Conservation (phyloP, 208 protist genomes). For the Crithidia sp. region DNA sequence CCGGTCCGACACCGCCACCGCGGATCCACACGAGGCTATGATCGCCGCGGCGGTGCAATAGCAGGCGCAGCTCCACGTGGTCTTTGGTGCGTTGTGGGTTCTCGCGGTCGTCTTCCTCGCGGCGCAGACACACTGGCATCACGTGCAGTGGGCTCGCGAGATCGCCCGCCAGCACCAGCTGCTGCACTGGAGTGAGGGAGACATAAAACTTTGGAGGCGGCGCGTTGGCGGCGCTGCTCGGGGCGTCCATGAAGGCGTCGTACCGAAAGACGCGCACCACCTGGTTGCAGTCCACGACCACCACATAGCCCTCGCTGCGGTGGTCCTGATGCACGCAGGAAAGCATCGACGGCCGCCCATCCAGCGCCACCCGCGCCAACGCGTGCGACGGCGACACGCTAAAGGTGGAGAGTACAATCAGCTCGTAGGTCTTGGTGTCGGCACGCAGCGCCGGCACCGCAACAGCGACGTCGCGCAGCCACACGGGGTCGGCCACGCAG, state of each 20-base stretch:
- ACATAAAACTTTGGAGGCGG: conserved; percentile 21
- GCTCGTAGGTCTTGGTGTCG: conserved; percentile 33
- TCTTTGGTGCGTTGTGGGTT: conserved; percentile 18
- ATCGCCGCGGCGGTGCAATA: conserved; percentile 42
- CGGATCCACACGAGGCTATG: conserved; percentile 40
- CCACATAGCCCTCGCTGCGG: conserved; percentile 45
- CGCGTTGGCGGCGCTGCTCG: background rate
- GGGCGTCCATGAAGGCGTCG: conserved; percentile 35
- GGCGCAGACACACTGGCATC: conserved; percentile 29
- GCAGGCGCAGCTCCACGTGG: conserved; percentile 32
- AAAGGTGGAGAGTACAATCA: conserved; percentile 39
- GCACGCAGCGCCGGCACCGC: conserved; percentile 41
- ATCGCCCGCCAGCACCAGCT: conserved; percentile 20
- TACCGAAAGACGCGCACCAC: conserved; percentile 55
- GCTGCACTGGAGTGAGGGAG: conserved; percentile 29
- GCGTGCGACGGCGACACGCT: conserved; percentile 32
- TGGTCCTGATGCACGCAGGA: conserved; percentile 43
- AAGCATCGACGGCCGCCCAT: conserved; percentile 37
- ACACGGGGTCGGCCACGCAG: conserved; percentile 64
- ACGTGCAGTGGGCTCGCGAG: conserved; percentile 34
- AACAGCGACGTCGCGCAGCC: conserved; percentile 51
- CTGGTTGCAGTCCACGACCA: conserved; percentile 35
- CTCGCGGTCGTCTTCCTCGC: conserved; percentile 25
- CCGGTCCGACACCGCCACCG: background rate
- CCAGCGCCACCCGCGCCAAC: conserved; percentile 32